These are phyloP conservation scores for Opeltia flavorubescens DNA, from an alignment of 495 filamentous ascomycete genomes.

Conservation along the genomic window DNA sequence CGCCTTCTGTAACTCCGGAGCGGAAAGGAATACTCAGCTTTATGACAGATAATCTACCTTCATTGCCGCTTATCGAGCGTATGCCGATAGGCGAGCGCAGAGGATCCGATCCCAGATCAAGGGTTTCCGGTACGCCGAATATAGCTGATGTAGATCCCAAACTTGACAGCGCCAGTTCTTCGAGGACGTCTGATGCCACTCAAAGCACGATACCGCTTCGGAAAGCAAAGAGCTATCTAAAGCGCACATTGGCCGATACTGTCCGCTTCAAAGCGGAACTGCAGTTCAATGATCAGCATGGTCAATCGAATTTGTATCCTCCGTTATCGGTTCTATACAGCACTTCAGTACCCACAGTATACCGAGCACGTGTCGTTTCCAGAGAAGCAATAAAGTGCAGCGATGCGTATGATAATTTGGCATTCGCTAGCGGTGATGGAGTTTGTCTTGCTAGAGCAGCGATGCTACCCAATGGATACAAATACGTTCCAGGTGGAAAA, in stretches of 20 bases:
- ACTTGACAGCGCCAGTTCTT: slow-evolving; percentile 21
- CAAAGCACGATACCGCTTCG: slow-evolving; percentile 32
- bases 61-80: slow-evolving; percentile 8
- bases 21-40: slow-evolving; percentile 30
- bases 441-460: slow-evolving; percentile 76
- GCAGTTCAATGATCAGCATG: slow-evolving; percentile 41
- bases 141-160: slow-evolving; percentile 12
- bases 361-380: slow-evolving; percentile 55
- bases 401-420: slow-evolving; percentile 77
- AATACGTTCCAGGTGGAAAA: slow-evolving; percentile 50
- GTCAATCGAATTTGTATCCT: slow-evolving; percentile 57
- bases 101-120: too few species aligned
- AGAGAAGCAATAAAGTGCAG: slow-evolving; percentile 53
- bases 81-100: slow-evolving; percentile 10
- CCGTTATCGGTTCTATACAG: slow-evolving; percentile 78
- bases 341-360: slow-evolving; percentile 75
- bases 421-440: slow-evolving; percentile 79
- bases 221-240: slow-evolving; percentile 55
- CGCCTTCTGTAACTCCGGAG: slow-evolving; percentile 16
- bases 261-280: slow-evolving; percentile 64
- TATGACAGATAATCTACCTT: slow-evolving; percentile 20
- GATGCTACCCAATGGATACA: slow-evolving; percentile 75
- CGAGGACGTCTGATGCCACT: slow-evolving; percentile 26
- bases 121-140: too few species aligned
- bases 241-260: slow-evolving; percentile 56